Conservation (phyloP, 78 protist genomes). For the Dictyostelium citrinum region DNA sequence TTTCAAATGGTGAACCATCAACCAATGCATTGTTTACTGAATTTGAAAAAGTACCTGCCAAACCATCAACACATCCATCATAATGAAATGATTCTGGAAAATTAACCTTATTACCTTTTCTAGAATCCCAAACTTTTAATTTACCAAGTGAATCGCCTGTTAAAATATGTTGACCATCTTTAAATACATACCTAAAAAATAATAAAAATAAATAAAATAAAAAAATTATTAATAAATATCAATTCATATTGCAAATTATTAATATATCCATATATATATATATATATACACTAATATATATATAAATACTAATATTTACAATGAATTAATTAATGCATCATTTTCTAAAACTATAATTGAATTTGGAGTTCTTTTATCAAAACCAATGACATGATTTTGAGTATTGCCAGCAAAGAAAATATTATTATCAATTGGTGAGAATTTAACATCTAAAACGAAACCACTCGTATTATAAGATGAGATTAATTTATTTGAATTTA, state of each 20-base stretch:
- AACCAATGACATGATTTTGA: conserved; percentile 43
- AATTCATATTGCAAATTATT: too few species aligned
- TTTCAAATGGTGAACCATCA: conserved; percentile 35
- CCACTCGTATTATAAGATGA: conserved; percentile 41
- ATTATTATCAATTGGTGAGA: conserved; percentile 68
- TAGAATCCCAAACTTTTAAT: conserved; percentile 77
- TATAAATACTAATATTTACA: too few species aligned
- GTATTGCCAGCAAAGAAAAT: conserved; percentile 72
- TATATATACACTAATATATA: too few species aligned
- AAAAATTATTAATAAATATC: not conserved
- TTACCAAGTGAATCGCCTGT: conserved; percentile 80
- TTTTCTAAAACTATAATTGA: conserved; percentile 39
- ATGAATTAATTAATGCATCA: conserved; percentile 72
- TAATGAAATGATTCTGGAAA: conserved; percentile 57
- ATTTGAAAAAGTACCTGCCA: not conserved
- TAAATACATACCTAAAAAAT: conserved; percentile 43
- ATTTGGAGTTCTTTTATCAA: conserved; percentile 67
- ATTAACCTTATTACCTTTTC: conserved; percentile 23
- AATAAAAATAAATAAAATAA: not conserved
- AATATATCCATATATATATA: too few species aligned
- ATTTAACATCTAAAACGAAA: conserved; percentile 60
- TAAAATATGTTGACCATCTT: conserved; percentile 69
- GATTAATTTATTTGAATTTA: not conserved
- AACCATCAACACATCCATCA: conserved; percentile 64
- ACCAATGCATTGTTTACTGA: not conserved